Percentiles rank a stretch among this genome's conserved stretches.
phyloP scores from a whole-genome alignment of 2,329 filamentous ascomycete genomes.

The Beauveria scarabaeidicola region DNA sequence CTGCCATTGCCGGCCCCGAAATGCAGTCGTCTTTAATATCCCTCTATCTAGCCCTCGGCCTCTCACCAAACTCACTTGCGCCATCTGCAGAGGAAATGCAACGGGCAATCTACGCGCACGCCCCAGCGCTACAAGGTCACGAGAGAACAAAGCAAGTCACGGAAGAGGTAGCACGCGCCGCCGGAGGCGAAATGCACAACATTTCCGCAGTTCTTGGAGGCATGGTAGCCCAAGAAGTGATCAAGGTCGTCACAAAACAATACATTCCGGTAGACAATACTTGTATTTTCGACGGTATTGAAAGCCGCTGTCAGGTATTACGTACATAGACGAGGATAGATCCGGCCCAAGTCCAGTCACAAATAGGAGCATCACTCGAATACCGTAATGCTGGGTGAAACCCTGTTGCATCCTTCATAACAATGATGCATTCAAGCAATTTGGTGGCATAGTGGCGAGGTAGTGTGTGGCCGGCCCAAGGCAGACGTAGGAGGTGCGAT shows the following conservation, averaged over 20 bases:
- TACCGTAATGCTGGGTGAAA: too few species aligned
- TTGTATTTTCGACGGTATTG: slow-evolving; percentile 62
- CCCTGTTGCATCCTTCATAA: background rate
- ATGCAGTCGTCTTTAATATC: slow-evolving; percentile 54
- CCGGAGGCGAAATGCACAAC: slow-evolving; percentile 84
- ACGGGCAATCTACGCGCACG: slow-evolving; percentile 31
- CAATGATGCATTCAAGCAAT: too few species aligned
- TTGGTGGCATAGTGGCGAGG: background rate
- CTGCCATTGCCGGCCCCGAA: slow-evolving; percentile 35
- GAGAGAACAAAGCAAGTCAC: slow-evolving; percentile 46
- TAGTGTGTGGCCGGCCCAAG: background rate
- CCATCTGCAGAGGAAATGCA: slow-evolving; percentile 47
- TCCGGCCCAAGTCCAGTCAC: background rate
- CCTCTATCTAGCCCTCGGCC: slow-evolving; percentile 58
- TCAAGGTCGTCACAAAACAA: slow-evolving; percentile 75
- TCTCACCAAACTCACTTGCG: slow-evolving; percentile 37
- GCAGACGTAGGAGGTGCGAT: background rate
- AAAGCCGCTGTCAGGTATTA: slow-evolving; percentile 51
- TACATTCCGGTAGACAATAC: slow-evolving; percentile 65
- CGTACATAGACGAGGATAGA: slow-evolving; percentile 31
- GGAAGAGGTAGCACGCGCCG: slow-evolving; percentile 64
- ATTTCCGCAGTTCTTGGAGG: slow-evolving; percentile 81
- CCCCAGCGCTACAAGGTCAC: slow-evolving; percentile 40
- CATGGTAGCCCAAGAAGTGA: slow-evolving; percentile 92
- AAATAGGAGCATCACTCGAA: background rate